These are phyloP conservation scores for Fusarium albidum DNA, from an alignment of 2,329 filamentous ascomycete genomes.

Conservation along the genomic window DNA sequence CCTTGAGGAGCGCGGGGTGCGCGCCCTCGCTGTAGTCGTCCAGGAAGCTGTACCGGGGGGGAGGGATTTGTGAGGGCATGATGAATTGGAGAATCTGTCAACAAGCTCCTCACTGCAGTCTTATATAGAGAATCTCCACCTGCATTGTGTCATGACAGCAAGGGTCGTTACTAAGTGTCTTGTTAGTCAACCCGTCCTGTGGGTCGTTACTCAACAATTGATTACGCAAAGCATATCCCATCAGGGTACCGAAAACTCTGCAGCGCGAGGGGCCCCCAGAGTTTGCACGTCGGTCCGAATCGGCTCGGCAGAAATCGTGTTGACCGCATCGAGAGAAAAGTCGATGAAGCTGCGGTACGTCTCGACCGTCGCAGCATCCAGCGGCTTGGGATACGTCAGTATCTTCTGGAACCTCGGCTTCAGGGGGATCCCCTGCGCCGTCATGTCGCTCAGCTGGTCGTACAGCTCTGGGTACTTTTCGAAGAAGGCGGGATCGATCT, in stretches of 20 bases:
- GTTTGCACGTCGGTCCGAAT: neutral
- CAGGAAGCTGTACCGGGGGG: constrained; percentile 53
- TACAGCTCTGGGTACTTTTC: constrained; percentile 44
- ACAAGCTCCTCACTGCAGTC: neutral
- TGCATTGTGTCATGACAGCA: no score
- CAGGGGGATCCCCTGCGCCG: constrained; percentile 41
- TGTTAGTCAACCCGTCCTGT: constrained; percentile 33
- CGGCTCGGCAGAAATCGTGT: constrained; percentile 25
- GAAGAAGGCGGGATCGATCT: constrained; percentile 45
- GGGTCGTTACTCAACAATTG: constrained; percentile 34
- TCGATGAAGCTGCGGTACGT: constrained; percentile 46
- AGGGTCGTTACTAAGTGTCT: constrained; percentile 31
- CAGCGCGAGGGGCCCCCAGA: neutral
- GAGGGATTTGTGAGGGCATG: constrained; percentile 34
- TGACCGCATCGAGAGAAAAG: constrained; percentile 41
- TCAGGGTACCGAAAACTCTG: constrained; percentile 2
- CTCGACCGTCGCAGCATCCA: constrained; percentile 40
- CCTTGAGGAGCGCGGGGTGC: constrained; percentile 57
- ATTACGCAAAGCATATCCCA: constrained; percentile 22
- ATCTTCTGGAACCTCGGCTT: constrained; percentile 41
- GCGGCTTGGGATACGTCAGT: constrained; percentile 42
- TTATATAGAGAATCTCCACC: constrained; percentile 28
- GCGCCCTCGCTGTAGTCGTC: constrained; percentile 63
- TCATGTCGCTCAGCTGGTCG: constrained; percentile 37
- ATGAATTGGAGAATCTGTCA: neutral